Base-by-base conservation (phyloP, 495 filamentous ascomycete genomes). In the Aspergillus sparsus region DNA sequence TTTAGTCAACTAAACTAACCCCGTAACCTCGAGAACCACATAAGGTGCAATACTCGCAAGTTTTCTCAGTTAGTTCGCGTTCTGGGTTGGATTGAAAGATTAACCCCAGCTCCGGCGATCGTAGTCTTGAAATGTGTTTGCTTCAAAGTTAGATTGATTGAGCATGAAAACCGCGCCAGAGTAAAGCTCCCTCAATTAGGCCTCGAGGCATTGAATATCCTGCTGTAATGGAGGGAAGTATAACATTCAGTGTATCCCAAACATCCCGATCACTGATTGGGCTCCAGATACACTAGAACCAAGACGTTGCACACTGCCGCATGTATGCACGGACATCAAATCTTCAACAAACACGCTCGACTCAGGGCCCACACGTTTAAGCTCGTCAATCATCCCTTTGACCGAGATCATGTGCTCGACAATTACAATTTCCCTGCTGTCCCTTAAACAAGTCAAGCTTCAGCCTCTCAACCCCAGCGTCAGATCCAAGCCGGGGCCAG, bases 201-300 rank as follows among this genome's bases (percentile, higher is more conserved):
- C 2, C 36, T 66, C 64, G 6, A 66, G 57, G 35, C 52, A 57
- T 44, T 61, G 57, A 37, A 66, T 63, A 2, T 47, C 61, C 34
- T 66, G 60, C 60, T 0, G 61, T 66, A 34, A 63, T 66, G 2
- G 64, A 66, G 6, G 64, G 64, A 49, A 63, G 61, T 5, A 63
- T n/a, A 49, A 63, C 53, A 31, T 57, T 44, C 13, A 66, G 58
- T 1, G 58, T 54, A 41, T 66, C 64, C 64, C 60, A 63, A 10
- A 42, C 18, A 36, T 66, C 60, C 27, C 58, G 3, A 7, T 63
- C 9, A 62, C 60, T n/a, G 46, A 41, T 11, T 63, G 60, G 1
- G 13, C 45, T 4, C 64, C 64, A n/a, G 57, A 42, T 12, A 66
- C 64, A 15, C 52, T 36, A 32, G 64, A 66, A 5, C 57, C 61